Evolutionary conservation across 495 filamentous ascomycete species (phyloP).

Genomic region (Neurospora pannonica): DNA sequence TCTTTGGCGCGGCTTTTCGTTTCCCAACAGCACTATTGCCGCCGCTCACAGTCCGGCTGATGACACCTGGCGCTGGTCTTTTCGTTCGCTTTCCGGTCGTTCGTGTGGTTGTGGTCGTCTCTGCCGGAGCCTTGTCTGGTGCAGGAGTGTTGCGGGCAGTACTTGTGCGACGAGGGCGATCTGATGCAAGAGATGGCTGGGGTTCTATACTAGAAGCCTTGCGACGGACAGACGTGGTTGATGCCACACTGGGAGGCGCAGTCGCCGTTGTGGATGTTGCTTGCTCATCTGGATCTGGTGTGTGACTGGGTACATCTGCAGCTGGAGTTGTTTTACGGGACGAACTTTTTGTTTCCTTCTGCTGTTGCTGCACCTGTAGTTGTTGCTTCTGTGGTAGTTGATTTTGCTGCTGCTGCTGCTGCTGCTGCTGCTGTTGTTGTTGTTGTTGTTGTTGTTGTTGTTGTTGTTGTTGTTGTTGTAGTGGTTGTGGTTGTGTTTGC

Average conservation of each 20-base stretch:
- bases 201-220: conserved; percentile 43
- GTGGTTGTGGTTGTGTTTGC: conserved; percentile 20
- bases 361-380: conserved; percentile 5
- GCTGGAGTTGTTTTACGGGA: background rate
- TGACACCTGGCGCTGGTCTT: conserved; percentile 67
- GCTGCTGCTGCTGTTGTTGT: conserved; percentile 7
- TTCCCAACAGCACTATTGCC: conserved; percentile 66
- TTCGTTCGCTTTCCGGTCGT: conserved; percentile 38
- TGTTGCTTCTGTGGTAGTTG: conserved; percentile 7
- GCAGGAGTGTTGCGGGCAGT: conserved; percentile 49
- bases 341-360: background rate
- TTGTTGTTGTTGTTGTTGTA: conserved; percentile 9
- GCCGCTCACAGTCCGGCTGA: conserved; percentile 60
- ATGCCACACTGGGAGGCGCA: conserved; percentile 3
- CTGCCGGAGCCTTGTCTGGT: conserved; percentile 22
- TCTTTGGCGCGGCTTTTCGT: conserved; percentile 65
- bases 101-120: background rate
- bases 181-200: conserved; percentile 33
- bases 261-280: background rate
- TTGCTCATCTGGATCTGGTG: background rate
- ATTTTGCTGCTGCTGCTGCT: background rate
- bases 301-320: background rate
- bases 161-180: conserved; percentile 46
- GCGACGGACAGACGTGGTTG: conserved; percentile 29
- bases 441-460: conserved; percentile 9